Evolutionary conservation across 139 green algal species (phyloP).

Genomic region (Pycnococcus provasolii): DNA sequence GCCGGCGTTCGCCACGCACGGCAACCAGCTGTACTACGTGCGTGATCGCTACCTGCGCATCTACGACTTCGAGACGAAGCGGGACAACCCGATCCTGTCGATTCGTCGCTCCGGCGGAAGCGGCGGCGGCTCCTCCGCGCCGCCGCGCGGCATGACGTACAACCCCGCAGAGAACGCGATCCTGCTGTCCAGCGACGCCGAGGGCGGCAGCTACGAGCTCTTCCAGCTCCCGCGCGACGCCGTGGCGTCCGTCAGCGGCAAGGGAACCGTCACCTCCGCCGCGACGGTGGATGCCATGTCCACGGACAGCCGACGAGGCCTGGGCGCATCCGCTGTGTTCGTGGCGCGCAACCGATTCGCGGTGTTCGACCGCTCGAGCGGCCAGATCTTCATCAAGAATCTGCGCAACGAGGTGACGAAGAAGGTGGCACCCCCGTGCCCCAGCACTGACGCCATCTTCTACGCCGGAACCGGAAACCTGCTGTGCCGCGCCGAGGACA

Average conservation of each 20-base stretch:
- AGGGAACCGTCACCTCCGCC: constrained; percentile 2
- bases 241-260: no score
- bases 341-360: constrained; percentile 98
- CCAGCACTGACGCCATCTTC: constrained; percentile 82
- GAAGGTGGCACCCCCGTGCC: constrained; percentile 64
- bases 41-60: constrained; percentile 92
- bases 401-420: constrained; percentile 97
- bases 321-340: constrained; percentile 78
- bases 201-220: constrained; percentile 92
- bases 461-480: constrained; percentile 91
- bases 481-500: constrained; percentile 88
- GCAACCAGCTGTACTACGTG: constrained; percentile 84
- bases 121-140: constrained; percentile 12
- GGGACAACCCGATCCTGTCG: constrained; percentile 83
- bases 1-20: constrained; percentile 74
- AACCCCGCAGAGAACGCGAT: constrained; percentile 96
- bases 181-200: constrained; percentile 74
- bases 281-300: constrained; percentile 31
- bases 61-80: constrained; percentile 73
- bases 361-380: constrained; percentile 75
- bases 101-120: constrained; percentile 50
- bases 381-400: constrained; percentile 85
- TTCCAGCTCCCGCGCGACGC: constrained; percentile 81
- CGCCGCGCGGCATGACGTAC: constrained; percentile 66
- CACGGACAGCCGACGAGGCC: constrained; percentile 66